Evolutionary conservation across 495 filamentous ascomycete species (phyloP).

Genomic region (Trichocladium uniseriatum): DNA sequence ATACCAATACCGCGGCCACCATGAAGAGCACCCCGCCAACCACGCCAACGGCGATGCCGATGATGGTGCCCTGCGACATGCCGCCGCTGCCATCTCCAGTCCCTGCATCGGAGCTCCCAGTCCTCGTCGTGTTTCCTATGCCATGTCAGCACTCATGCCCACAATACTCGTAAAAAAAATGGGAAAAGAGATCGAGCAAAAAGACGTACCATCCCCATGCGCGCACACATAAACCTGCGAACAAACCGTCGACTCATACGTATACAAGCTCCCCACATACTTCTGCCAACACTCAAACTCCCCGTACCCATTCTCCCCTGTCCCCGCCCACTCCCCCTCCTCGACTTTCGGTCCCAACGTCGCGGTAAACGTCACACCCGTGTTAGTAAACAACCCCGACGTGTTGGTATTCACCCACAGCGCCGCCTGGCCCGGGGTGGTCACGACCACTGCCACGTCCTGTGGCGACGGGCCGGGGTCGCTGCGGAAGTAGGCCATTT

Average conservation of each 20-base stretch:
- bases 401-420: conserved; percentile 30
- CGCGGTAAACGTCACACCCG: conserved; percentile 26
- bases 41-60: conserved; percentile 19
- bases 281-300: conserved; percentile 32
- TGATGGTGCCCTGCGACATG: conserved; percentile 18
- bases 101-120: no score
- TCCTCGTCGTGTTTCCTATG: no score
- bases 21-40: conserved; percentile 13
- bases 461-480: conserved; percentile 15
- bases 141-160: no score
- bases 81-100: neutral
- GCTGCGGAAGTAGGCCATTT: conserved; percentile 30
- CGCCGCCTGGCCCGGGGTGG: conserved; percentile 16
- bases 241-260: conserved; percentile 21
- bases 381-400: conserved; percentile 25
- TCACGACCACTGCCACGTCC: conserved; percentile 27
- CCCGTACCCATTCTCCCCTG: conserved; percentile 29
- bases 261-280: conserved; percentile 21
- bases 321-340: conserved; percentile 28
- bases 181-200: neutral
- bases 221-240: conserved; percentile 31
- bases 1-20: conserved; percentile 4
- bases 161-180: no score
- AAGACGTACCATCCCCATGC: conserved; percentile 10
- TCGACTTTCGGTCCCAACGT: conserved; percentile 22